A percentile compares a stretch with the other conserved stretches of the same genome.
phyloP scores from a whole-genome alignment of 2,329 filamentous ascomycete species.

The Penicillium psychrosexuale region DNA sequence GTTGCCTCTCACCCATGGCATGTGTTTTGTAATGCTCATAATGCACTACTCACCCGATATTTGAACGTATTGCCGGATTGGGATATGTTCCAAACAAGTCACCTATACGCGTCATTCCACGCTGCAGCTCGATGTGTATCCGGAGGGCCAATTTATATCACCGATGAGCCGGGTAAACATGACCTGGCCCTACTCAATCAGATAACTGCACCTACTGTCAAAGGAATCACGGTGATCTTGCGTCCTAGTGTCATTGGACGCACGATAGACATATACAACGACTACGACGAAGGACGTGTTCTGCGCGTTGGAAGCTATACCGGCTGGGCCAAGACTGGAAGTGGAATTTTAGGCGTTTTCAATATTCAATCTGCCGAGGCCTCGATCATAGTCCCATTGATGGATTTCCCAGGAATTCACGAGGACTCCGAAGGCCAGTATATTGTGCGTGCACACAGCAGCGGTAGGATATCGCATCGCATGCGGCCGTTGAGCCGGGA shows the following conservation, averaged over 20 bases:
- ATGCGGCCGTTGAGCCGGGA: slow-evolving; percentile 33
- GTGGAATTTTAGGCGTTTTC: slow-evolving; percentile 77
- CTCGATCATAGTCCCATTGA: slow-evolving; percentile 67
- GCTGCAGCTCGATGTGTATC: slow-evolving; percentile 85
- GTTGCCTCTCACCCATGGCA: slow-evolving; percentile 87
- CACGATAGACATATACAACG: slow-evolving; percentile 68
- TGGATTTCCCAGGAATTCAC: slow-evolving; percentile 69
- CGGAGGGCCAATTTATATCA: slow-evolving; percentile 92
- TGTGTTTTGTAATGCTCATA: slow-evolving; percentile 90
- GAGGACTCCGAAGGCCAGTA: slow-evolving; percentile 54
- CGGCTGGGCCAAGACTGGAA: slow-evolving; percentile 64
- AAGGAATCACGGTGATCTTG: slow-evolving; percentile 74
- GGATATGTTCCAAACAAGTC: slow-evolving; percentile 70
- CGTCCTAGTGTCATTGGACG: slow-evolving; percentile 73
- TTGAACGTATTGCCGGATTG: slow-evolving; percentile 84
- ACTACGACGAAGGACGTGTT: slow-evolving; percentile 69
- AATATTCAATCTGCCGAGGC: slow-evolving; percentile 66
- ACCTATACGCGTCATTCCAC: slow-evolving; percentile 75
- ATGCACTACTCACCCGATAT: slow-evolving; percentile 75
- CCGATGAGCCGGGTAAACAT: slow-evolving; percentile 80
- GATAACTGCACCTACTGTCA: slow-evolving; percentile 72
- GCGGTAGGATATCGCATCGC: slow-evolving; percentile 55
- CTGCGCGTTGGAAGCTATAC: slow-evolving; percentile 79
- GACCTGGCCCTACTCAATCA: slow-evolving; percentile 70
- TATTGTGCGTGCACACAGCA: slow-evolving; percentile 69